These are phyloP conservation scores for Trypanosoma mega DNA, from an alignment of 208 protist genomes.

Conservation along the genomic window DNA sequence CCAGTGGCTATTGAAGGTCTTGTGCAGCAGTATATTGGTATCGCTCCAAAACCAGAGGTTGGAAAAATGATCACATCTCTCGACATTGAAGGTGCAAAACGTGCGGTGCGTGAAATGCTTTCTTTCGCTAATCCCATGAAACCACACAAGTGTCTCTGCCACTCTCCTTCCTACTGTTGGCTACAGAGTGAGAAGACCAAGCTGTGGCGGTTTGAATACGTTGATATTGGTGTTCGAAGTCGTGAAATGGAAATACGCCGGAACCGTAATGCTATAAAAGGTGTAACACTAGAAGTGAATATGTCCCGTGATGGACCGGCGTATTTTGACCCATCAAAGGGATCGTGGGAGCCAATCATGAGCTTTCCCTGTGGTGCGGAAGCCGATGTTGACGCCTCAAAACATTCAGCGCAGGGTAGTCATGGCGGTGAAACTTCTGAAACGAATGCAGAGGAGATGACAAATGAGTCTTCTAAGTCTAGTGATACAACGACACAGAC, in stretches of 20 bases:
- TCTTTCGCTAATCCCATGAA: slow-evolving; percentile 30
- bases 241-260: slow-evolving; percentile 42
- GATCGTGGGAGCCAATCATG: slow-evolving; percentile 26
- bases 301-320: slow-evolving; percentile 32
- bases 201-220: slow-evolving; percentile 75
- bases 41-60: slow-evolving; percentile 35
- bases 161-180: slow-evolving; percentile 79
- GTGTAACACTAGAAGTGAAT: slow-evolving; percentile 28
- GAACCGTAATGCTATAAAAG: slow-evolving; percentile 39
- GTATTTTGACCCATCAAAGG: slow-evolving; percentile 11
- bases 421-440: too few species aligned
- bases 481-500: too few species aligned
- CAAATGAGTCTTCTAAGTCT: not conserved
- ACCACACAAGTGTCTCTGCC: slow-evolving; percentile 61
- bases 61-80: slow-evolving; percentile 43
- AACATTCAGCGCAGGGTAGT: too few species aligned
- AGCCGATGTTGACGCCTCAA: not conserved
- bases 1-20: slow-evolving; percentile 34
- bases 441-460: too few species aligned
- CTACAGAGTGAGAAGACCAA: slow-evolving; percentile 49
- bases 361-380: slow-evolving; percentile 32
- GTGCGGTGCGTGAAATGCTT: slow-evolving; percentile 35
- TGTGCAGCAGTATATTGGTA: slow-evolving; percentile 54
- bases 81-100: slow-evolving; percentile 27
- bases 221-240: slow-evolving; percentile 63